phyloP scores from a whole-genome alignment of 2,329 filamentous ascomycete species.

The Trichoderma breve region DNA sequence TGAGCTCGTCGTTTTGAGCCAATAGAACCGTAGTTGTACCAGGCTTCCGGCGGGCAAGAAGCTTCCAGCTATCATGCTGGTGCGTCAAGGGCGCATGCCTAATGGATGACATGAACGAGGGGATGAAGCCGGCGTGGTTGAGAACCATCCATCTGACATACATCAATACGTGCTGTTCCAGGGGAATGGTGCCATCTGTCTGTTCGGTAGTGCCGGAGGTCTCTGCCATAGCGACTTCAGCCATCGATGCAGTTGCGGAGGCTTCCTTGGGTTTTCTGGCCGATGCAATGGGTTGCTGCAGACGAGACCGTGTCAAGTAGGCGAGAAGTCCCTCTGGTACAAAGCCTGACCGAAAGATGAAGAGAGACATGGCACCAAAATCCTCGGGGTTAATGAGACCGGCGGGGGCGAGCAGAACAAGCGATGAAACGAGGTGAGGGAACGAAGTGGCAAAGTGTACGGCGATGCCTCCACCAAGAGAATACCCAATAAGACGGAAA shows the following conservation, averaged over 20 bases:
- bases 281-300: constrained; percentile 50
- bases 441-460: constrained; percentile 72
- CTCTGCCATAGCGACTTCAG: constrained; percentile 46
- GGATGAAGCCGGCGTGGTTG: constrained; percentile 57
- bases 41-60: constrained; percentile 42
- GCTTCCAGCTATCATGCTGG: constrained; percentile 51
- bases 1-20: constrained; percentile 50
- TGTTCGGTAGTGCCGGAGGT: constrained; percentile 32
- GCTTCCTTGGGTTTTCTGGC: constrained; percentile 29
- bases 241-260: constrained; percentile 25
- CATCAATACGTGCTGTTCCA: constrained; percentile 48
- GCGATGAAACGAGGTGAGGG: constrained; percentile 63
- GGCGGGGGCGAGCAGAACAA: constrained; percentile 76
- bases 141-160: constrained; percentile 59
- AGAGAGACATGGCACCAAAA: constrained; percentile 48
- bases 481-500: constrained; percentile 75
- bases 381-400: constrained; percentile 64
- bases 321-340: constrained; percentile 53
- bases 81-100: constrained; percentile 52
- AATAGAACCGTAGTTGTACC: constrained; percentile 52
- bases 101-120: constrained; percentile 58
- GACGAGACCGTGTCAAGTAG: constrained; percentile 46
- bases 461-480: constrained; percentile 75
- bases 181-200: constrained; percentile 32
- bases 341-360: constrained; percentile 55